Evolutionary conservation across 208 protist genomes (phyloP).

Genomic region (Vickermania spadyakhi): DNA sequence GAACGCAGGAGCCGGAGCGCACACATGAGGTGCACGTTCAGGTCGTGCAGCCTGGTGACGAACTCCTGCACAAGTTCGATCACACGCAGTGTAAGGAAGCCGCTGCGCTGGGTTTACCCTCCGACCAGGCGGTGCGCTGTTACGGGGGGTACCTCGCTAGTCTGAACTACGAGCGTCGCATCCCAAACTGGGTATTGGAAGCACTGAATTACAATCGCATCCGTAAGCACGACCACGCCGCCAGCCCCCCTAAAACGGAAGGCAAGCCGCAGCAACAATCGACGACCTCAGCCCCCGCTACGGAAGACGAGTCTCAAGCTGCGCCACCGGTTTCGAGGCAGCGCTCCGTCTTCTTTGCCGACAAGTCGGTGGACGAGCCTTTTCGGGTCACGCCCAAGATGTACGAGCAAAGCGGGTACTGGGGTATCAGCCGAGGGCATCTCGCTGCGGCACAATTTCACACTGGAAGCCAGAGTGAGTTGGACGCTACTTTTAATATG

Average conservation of each 20-base stretch:
- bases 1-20: too few relatives aligned
- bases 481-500: conserved; percentile 81
- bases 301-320: background rate
- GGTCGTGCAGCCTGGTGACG: background rate
- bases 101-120: conserved; percentile 34
- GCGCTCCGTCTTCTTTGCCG: conserved; percentile 56
- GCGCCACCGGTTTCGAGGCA: conserved; percentile 15
- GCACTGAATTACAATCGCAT: conserved; percentile 21
- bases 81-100: conserved; percentile 21
- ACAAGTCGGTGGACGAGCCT: conserved; percentile 31
- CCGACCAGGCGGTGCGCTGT: conserved; percentile 39
- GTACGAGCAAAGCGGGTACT: conserved; percentile 24
- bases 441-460: conserved; percentile 78
- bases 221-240: background rate
- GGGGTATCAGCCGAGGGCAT: conserved; percentile 69
- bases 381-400: conserved; percentile 53
- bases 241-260: too few relatives aligned
- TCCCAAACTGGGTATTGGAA: conserved; percentile 79
- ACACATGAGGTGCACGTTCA: conserved; percentile 1
- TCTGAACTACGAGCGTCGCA: conserved; percentile 71
- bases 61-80: background rate
- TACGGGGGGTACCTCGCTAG: conserved; percentile 65
- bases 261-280: background rate
- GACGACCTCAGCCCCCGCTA: background rate
- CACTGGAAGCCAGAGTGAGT: conserved; percentile 45